phyloP scores from a whole-genome alignment of 441 rosid species.

The Flueggea neowawraea region DNA sequence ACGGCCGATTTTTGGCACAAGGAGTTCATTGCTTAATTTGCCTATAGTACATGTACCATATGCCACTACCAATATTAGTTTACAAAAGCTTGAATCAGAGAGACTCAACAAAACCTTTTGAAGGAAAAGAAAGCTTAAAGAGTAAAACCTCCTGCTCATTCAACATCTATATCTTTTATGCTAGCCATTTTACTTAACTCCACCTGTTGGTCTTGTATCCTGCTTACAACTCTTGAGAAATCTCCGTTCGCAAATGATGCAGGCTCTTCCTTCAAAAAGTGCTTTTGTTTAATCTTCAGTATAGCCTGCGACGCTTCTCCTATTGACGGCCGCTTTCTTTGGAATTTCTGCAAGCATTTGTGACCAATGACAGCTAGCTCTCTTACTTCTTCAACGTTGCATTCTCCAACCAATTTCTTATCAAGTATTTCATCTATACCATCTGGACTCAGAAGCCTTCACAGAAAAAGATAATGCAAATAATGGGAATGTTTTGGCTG shows the following conservation, averaged over 20 bases:
- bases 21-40: too few relatives aligned
- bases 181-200: constrained; percentile 59
- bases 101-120: too few relatives aligned
- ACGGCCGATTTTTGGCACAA: too few relatives aligned
- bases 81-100: too few relatives aligned
- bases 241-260: constrained; percentile 54
- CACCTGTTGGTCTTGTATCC: constrained; percentile 69
- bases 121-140: not conserved
- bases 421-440: constrained; percentile 89
- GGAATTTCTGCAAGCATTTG: constrained; percentile 74
- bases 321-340: constrained; percentile 76
- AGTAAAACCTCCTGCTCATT: not conserved
- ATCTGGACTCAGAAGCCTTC: constrained; percentile 85
- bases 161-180: constrained; percentile 36
- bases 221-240: constrained; percentile 54
- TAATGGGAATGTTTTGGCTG: not conserved
- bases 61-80: too few relatives aligned
- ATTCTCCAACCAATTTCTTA: constrained; percentile 57
- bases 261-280: constrained; percentile 40
- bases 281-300: constrained; percentile 64
- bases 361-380: constrained; percentile 63
- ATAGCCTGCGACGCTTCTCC: constrained; percentile 80
- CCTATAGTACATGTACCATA: too few relatives aligned
- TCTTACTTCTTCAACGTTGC: constrained; percentile 65
- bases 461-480: not conserved